Percentiles rank a stretch among this genome's conserved stretches.
Evolutionary conservation across 2,329 filamentous ascomycete species (phyloP).

Genomic region (Cladophialophora carrionii): DNA sequence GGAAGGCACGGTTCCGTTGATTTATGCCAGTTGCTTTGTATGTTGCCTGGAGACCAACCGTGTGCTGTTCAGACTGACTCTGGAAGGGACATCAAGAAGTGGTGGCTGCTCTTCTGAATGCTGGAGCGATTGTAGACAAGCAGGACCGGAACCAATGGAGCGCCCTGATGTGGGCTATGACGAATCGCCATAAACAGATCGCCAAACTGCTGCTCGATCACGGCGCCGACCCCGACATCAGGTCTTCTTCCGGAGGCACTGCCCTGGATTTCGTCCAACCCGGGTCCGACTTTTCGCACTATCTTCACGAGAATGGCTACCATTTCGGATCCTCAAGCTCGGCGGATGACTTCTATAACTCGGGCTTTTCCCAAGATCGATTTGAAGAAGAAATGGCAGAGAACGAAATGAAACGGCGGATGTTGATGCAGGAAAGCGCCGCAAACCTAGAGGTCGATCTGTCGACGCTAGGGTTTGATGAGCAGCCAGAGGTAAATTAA

Average conservation of each 20-base stretch:
- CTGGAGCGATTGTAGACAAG: conserved; percentile 84
- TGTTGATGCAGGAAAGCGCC: conserved; percentile 99
- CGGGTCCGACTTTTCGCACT: conserved; percentile 94
- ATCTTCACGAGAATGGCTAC: conserved; percentile 92
- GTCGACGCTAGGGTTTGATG: conserved; percentile 92
- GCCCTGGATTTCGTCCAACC: conserved; percentile 95
- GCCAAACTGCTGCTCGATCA: conserved; percentile 90
- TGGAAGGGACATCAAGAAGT: conserved; percentile 78
- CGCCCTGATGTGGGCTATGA: conserved; percentile 99
- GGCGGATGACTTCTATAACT: conserved; percentile 80
- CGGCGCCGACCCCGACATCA: conserved; percentile 92
- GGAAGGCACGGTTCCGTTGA: conserved; percentile 92
- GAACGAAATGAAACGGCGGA: conserved; percentile 85
- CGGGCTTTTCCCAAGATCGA: conserved; percentile 85
- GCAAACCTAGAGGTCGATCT: conserved; percentile 95
- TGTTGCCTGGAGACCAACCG: neutral
- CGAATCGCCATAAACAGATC: conserved; percentile 93
- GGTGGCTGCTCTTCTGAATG: conserved; percentile 79
- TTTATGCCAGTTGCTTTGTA: conserved; percentile 92
- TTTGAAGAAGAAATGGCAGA: conserved; percentile 98
- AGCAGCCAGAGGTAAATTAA: conserved; percentile 70
- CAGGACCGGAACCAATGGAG: conserved; percentile 98
- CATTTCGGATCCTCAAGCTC: conserved; percentile 52
- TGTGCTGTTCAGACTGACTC: conserved; percentile 6
- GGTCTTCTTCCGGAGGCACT: conserved; percentile 89